Evolutionary conservation across 139 green algal species (phyloP), one percentile per base, ranked within the genome.

Genomic region (Mesotaenium endlicherianum): DNA sequence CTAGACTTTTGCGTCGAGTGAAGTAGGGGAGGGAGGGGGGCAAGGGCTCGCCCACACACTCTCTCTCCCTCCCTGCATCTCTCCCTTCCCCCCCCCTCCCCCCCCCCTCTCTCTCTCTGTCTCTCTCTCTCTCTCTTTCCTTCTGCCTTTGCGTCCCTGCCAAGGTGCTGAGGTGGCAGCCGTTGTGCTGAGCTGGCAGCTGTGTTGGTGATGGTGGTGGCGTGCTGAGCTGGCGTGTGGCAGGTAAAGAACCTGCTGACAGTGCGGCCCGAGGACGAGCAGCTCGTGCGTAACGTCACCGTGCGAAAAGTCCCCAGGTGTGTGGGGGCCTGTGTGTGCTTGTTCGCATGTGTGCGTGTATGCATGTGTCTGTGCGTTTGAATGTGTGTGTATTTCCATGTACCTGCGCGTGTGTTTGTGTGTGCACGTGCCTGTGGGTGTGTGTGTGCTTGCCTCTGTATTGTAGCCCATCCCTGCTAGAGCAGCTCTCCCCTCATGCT

Each of bases 181-280:
- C 14, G 17, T 16, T 43, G 11, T 47, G 40, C 14, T 16, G 16
- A 75, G 14, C 34, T 43, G 14, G 14, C 14, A 75, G 16, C 14
- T 75, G 43, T 17, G 41, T 80, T 72, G 14, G 8, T 34, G 42
- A 53, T 1, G 67, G 17, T 53, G 36, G 3, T 57, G 70, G 70
- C 60, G 84, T 84, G 8, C 68, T 16, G 30, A 30, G 11, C 14
- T n/a, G 5, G 36, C 20, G 4, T 83, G 2, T 26, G 11, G n/a
- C 42, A 85, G 79, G 70, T 84, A n/a, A 85, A 85, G 69, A 83
- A 68, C n/a, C 79, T 85, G 26, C 30, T 85, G 30, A 86, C 67
- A 8, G 74, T 85, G 26, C 69, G 77, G 26, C 79, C 79, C 30
- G 79, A 85, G 50, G 79, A 85, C 14, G 42, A 85, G 36, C 77